Evolutionary conservation across 1,284 basidiomycete genomes (phyloP).

Genomic region (Exobasidium cylindrosporum): DNA sequence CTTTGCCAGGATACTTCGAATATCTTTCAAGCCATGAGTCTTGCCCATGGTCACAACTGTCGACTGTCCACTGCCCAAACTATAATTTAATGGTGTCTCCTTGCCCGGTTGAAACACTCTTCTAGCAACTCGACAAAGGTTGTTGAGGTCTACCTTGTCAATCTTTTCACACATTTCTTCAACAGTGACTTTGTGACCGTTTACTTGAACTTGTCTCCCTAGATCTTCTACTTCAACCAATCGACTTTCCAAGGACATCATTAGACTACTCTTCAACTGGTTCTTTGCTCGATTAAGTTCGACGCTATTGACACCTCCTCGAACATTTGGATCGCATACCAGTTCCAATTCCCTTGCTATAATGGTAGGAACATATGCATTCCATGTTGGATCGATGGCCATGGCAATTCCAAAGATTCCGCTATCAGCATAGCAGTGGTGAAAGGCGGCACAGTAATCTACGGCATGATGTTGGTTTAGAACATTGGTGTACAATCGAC

Average conservation of each 20-base stretch:
- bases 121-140: slow-evolving; percentile 70
- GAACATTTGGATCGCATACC: slow-evolving; percentile 37
- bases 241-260: slow-evolving; percentile 92
- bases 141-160: slow-evolving; percentile 71
- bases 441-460: slow-evolving; percentile 96
- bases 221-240: slow-evolving; percentile 68
- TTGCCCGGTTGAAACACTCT: slow-evolving; percentile 63
- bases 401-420: slow-evolving; percentile 91
- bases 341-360: slow-evolving; percentile 72
- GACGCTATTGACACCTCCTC: slow-evolving; percentile 60
- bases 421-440: slow-evolving; percentile 94
- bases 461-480: slow-evolving; percentile 90
- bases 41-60: slow-evolving; percentile 50
- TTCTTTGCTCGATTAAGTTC: slow-evolving; percentile 90
- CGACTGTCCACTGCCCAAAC: slow-evolving; percentile 32
- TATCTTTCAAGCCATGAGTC: slow-evolving; percentile 41
- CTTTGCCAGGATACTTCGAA: slow-evolving; percentile 37
- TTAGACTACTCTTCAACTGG: slow-evolving; percentile 86
- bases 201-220: slow-evolving; percentile 78
- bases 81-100: slow-evolving; percentile 8
- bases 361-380: slow-evolving; percentile 72
- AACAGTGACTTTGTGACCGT: slow-evolving; percentile 79
- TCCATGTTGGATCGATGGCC: slow-evolving; percentile 71
- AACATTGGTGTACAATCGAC: slow-evolving; percentile 92
- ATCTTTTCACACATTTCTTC: slow-evolving; percentile 90